Percentiles rank a stretch among this genome's conserved stretches.
Conservation (phyloP, 768 basidiomycete genomes). For the Sarcodon aspratus region DNA sequence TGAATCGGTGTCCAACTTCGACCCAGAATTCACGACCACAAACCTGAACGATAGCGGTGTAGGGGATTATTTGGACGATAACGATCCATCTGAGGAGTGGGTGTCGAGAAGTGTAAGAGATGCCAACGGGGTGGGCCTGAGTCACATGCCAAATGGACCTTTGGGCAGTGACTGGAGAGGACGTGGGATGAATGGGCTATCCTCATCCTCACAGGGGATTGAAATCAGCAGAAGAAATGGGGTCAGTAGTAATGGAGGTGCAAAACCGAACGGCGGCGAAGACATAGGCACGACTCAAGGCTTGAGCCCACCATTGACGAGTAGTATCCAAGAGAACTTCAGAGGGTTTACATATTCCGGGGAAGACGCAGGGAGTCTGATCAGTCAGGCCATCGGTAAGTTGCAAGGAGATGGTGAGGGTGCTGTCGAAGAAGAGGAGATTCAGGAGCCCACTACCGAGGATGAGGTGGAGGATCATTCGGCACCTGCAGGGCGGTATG, state of each 20-base stretch:
- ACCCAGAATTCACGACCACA: constrained; percentile 94
- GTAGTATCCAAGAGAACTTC: constrained; percentile 93
- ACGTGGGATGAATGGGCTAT: not conserved
- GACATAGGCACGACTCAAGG: constrained; percentile 30
- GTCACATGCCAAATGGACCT: constrained; percentile 68
- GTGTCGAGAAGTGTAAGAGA: constrained; percentile 13
- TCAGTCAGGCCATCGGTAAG: constrained; percentile 27
- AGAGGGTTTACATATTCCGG: constrained; percentile 86
- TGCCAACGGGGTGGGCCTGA: constrained; percentile 25
- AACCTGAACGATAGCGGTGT: constrained; percentile 67
- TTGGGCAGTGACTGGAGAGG: constrained; percentile 32
- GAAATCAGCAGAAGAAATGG: constrained; percentile 4
- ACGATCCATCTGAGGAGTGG: constrained; percentile 68
- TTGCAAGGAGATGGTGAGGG: constrained; percentile 19
- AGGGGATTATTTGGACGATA: constrained; percentile 26
- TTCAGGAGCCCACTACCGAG: constrained; percentile 43
- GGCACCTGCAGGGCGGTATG: constrained; percentile 60
- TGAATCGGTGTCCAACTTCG: constrained; percentile 96
- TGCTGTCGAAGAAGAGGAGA: constrained; percentile 22
- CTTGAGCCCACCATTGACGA: constrained; percentile 53
- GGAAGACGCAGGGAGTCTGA: constrained; percentile 45
- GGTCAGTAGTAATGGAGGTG: constrained; percentile 2
- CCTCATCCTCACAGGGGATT: not conserved
- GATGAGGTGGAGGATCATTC: constrained; percentile 66
- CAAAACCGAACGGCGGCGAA: constrained; percentile 15